Base-by-base conservation (phyloP, 495 filamentous ascomycete species). In the Penicillium macrosclerotiorum region DNA sequence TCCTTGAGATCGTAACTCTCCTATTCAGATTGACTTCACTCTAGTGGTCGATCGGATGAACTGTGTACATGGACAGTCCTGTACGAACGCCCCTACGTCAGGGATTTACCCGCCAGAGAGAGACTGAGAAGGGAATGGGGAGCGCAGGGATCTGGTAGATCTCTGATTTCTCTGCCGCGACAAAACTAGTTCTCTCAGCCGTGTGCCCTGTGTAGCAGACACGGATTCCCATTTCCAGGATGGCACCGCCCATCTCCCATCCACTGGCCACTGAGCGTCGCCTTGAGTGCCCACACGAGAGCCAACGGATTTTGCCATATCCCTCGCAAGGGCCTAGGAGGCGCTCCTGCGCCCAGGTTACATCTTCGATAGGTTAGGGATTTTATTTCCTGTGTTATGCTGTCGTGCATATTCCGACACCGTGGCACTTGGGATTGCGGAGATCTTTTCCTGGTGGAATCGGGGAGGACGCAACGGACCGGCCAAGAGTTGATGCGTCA, bases 331-430 rank as follows among this genome's bases (percentile, higher is more conserved):
- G 19, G 11, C 35, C 35, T 37, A 37, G 5, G 12, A 38, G 17
- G n/a, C 6, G 11, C 37, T 7, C 16, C 7, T 13, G n/a, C 18
- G 29, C 8, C 39, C 38, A 35, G 14, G 44, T 44, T 51, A 42
- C 47, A 55, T 54, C 37, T 37, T 32, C 29, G 42, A 45, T 14
- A 27, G 25, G 47, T 34, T 46, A 41, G 47, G 44, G 49, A 52
- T 54, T 31, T 47, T 5, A 13, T n/a, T n/a, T n/a, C 19, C 40
- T 4, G 39, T 30, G 43, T 24, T 37, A 47, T 57, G 31, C 22
- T 54, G 51, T 45, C 29, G 26, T 55, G 54, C 54, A 60, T 47
- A 42, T 51, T 42, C 44, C 48, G 44, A 24, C 20, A 45, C 25
- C 4, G 31, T 20, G 41, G 47, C 24, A 31, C 26, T 30, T 37